These are phyloP conservation scores for Pezizomycotina sp. DNA, from an alignment of 2,329 filamentous ascomycete species.

Conservation along the genomic window DNA sequence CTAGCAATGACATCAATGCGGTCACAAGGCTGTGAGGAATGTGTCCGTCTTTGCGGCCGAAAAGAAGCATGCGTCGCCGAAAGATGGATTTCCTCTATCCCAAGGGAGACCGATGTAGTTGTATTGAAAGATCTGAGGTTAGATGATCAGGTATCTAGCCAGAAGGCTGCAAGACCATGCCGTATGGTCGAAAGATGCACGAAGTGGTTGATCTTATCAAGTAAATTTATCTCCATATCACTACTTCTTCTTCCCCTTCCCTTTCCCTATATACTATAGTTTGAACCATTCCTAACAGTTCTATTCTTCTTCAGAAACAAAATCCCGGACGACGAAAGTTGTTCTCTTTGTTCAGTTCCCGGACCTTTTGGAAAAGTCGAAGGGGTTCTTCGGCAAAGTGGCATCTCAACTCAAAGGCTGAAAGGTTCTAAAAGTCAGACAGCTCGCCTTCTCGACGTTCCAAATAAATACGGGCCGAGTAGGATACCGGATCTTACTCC, in stretches of 20 bases:
- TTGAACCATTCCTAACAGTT: background rate
- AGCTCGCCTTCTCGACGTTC: slow-evolving; percentile 32
- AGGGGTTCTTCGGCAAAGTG: slow-evolving; percentile 26
- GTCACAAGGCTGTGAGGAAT: too few species aligned
- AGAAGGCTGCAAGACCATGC: too few species aligned
- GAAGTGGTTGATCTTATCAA: slow-evolving; percentile 4
- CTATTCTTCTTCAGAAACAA: slow-evolving; percentile 3
- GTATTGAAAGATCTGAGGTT: too few species aligned
- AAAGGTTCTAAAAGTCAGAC: too few species aligned
- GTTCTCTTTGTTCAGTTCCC: slow-evolving; percentile 41
- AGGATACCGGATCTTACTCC: slow-evolving; percentile 37
- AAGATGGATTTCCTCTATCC: too few species aligned
- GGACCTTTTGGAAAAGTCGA: slow-evolving; percentile 31
- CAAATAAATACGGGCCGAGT: slow-evolving; percentile 28
- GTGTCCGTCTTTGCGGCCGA: too few species aligned
- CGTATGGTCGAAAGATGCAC: slow-evolving; percentile 13
- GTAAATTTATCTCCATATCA: background rate
- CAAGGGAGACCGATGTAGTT: too few species aligned
- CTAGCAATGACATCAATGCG: too few species aligned
- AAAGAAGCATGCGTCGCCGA: too few species aligned
- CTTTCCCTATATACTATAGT: background rate
- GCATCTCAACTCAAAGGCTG: slow-evolving; percentile 30
- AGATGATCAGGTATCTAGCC: too few species aligned
- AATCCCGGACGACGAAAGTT: slow-evolving; percentile 33
- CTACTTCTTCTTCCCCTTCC: too few species aligned